Conservation (phyloP, 164 flowering plant species). For the Dillenia turbinata region DNA sequence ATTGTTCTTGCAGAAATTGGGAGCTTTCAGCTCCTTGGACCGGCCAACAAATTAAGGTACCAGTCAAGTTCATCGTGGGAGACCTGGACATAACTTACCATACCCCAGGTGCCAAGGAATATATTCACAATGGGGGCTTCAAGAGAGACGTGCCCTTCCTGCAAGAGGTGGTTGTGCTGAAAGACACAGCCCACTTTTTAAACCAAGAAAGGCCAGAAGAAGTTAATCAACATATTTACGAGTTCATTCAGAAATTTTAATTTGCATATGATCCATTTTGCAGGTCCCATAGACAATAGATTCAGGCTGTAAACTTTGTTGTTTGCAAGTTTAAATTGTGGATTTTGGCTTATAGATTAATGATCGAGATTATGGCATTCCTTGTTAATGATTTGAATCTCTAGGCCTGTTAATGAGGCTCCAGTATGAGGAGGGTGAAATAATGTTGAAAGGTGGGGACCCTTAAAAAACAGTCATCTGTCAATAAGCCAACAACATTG, state of each 20-base stretch:
- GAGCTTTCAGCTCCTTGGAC: slow-evolving; percentile 59
- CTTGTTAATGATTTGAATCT: no score
- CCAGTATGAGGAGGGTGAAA: no score
- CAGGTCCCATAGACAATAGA: no score
- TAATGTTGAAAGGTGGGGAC: no score
- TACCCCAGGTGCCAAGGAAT: slow-evolving; percentile 42
- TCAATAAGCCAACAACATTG: no score
- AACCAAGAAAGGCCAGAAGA: slow-evolving; percentile 49
- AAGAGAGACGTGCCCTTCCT: slow-evolving; percentile 38
- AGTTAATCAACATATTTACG: slow-evolving; percentile 35
- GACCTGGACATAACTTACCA: slow-evolving; percentile 38
- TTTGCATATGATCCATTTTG: background rate
- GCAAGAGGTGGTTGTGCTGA: slow-evolving; percentile 50
- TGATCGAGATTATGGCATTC: no score
- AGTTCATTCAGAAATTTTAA: slow-evolving; percentile 42
- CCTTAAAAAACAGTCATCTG: no score
- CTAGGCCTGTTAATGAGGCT: no score
- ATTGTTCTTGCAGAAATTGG: slow-evolving; percentile 44
- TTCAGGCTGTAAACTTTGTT: no score
- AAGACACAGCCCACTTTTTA: slow-evolving; percentile 50
- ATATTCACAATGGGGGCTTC: slow-evolving; percentile 42
- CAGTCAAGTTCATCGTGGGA: slow-evolving; percentile 57
- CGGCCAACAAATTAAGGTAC: slow-evolving; percentile 51
- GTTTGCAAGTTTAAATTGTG: no score
- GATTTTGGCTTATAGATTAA: no score